Evolutionary conservation across 192 early-diverging fungal species (phyloP), one percentile per base, ranked within the genome.

Genomic region (Backusella mclennaniae): DNA sequence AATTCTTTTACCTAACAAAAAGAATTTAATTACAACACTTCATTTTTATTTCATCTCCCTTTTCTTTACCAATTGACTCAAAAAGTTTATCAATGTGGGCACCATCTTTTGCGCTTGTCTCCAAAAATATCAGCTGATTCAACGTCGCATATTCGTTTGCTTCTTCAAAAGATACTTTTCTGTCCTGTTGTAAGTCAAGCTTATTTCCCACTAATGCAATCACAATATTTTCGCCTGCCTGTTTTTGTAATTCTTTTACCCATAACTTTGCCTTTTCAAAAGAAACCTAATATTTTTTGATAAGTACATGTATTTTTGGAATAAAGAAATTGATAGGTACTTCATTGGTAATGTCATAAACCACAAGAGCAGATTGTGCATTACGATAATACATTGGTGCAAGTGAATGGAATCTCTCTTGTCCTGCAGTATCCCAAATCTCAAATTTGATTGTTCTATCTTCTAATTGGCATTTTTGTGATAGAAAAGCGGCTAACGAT

Each of bases 121-220:
- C 97, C 73, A 93, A 88, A 83, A 96, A 99, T 71, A 98, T 80
- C 46, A 99, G 85, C 5, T 92, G 94, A 29, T 89, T 84, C 79
- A 95, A 93, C 35, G 83, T 83, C 21, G 84, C 79, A 56, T 88
- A 84, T 23, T 85, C 85, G 26, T 84, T 83, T 14, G 87, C 82
- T 31, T 89, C 88, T 36, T 87, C 90, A 26, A 76, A 83, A 15
- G 80, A 67, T 31, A 83, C 82, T 84, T 81, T 76, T 56, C 80
- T 71, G 21, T 79, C 66, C 31, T 86, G 83, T 23, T 77, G 81
- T 44, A 99, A 79, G 83, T 99, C 98, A 44, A 96, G 87, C 84
- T 99, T 99, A 88, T 99, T 99, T 56, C 98, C 98, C 23, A 96
- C 95, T 56, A 99, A 87, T 19, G 95, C 95, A 89, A 99, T 98